phyloP scores from a whole-genome alignment of 2,329 filamentous ascomycete genomes.

The Hirsutella thompsonii region DNA sequence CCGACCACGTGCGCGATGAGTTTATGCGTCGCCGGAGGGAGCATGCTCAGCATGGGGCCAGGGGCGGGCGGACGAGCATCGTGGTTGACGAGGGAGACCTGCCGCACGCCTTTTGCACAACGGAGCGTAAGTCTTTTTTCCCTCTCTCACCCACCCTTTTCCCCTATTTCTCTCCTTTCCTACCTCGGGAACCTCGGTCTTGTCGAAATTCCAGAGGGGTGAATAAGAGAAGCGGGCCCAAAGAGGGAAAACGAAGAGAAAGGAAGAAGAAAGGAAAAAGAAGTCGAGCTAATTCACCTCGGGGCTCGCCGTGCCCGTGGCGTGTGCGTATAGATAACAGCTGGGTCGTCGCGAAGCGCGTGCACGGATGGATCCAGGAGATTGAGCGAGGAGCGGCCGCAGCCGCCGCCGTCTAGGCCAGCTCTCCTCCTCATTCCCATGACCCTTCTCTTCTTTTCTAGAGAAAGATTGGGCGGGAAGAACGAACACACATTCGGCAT shows the following conservation, averaged over 20 bases:
- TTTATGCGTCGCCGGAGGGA: constrained; percentile 34
- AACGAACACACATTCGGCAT: too few species aligned
- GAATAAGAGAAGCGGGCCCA: too few species aligned
- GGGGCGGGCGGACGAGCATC: constrained; percentile 28
- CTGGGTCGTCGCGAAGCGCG: constrained; percentile 15
- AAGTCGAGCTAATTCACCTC: too few species aligned
- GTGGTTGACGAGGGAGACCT: constrained; percentile 42
- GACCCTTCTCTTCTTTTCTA: too few species aligned
- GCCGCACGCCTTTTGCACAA: constrained; percentile 47
- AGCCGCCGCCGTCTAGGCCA: too few species aligned
- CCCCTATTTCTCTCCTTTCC: neutral
- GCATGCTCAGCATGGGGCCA: constrained; percentile 2
- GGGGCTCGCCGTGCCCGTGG: neutral
- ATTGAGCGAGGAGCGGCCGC: constrained; percentile 10
- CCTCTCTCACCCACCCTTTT: neutral
- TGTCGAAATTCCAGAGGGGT: too few species aligned
- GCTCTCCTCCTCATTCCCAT: too few species aligned
- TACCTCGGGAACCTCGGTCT: too few species aligned
- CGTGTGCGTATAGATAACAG: constrained; percentile 11
- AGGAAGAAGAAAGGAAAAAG: too few species aligned
- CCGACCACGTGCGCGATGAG: constrained; percentile 38
- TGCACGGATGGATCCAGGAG: constrained; percentile 15
- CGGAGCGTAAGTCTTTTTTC: constrained; percentile 17
- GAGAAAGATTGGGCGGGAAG: neutral
- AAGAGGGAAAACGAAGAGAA: too few species aligned